Evolutionary conservation across 257 asterid species (phyloP).

Genomic region (Lycium ferocissimum): DNA sequence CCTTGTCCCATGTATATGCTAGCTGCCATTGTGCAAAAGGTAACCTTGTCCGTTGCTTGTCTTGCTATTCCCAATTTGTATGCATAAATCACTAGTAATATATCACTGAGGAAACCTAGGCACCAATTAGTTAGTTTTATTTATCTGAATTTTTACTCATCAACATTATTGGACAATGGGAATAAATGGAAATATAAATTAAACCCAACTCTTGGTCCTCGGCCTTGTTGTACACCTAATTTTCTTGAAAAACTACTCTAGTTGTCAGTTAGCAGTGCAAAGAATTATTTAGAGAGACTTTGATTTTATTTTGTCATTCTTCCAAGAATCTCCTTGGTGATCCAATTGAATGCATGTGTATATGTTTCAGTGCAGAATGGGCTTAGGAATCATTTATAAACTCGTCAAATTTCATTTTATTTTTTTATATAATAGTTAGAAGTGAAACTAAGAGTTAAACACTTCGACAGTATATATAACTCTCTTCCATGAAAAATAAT

Average conservation of each 20-base stretch:
- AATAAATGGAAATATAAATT: constrained; percentile 20
- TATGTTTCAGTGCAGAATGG: constrained; percentile 17
- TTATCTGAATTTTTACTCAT: constrained; percentile 15
- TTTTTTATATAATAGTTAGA: background rate
- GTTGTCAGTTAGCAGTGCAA: constrained; percentile 18
- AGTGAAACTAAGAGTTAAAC: background rate
- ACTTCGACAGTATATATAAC: background rate
- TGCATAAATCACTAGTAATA: constrained; percentile 38
- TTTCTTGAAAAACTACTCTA: constrained; percentile 10
- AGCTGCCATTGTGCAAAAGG: constrained; percentile 43
- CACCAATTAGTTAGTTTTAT: background rate
- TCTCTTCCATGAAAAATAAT: background rate
- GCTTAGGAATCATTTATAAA: background rate
- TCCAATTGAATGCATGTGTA: constrained; percentile 10
- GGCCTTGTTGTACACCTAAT: background rate
- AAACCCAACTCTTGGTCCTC: background rate
- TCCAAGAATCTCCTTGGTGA: constrained; percentile 22
- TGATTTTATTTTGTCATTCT: background rate
- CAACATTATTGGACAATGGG: constrained; percentile 33
- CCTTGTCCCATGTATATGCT: constrained; percentile 40
- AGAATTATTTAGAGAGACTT: constrained; percentile 1
- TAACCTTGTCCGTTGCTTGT: constrained; percentile 36
- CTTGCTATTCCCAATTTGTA: constrained; percentile 48
- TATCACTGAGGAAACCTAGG: constrained; percentile 30
- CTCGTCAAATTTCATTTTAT: background rate